Base-by-base conservation (phyloP, 2,329 filamentous ascomycete species). In the Xylaria sp. region DNA sequence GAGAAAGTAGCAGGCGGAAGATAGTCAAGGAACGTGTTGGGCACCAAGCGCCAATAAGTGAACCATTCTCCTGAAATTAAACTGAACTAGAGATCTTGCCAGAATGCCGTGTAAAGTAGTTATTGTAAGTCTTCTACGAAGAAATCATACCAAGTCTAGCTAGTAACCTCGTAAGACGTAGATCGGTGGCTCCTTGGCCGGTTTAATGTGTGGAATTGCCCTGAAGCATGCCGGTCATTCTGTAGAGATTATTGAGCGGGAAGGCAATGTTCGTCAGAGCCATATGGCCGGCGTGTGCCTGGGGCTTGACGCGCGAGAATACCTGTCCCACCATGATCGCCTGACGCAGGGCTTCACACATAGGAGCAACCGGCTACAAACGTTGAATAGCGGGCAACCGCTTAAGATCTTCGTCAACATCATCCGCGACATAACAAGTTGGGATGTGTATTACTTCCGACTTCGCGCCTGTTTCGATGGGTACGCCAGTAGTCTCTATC, bases 181-280 rank as follows among this genome's bases (percentile, higher is more conserved):
- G 70, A 40, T 70, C 9, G 68, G 70, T 10, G 70, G 70, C 21
- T 72, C 70, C 2, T 18, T 72, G 1, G 53, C 68, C 2, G 70
- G 70, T 5, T 57, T 72, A 5, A 72, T 72, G 70, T 72, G 70
- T 25, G 70, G 70, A 0, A 66, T 72, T 25, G 65, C 65, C 18
- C 37, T 72, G 25, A 70, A 67, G 12, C 42, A 72, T 16, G 57
- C 62, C 5, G 70, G 70, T 10, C 63, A 68, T 29, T 21, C 25
- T 1, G 63, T 72, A 2, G 16, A 23, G 5, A 69, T 72, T 5
- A 6, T 70, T 10, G 70, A 72, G 57, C 18, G 57, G 29, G 51
- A 65, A 18, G 65, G 44, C 9, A 61, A 70, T 53, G 63, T 60
- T 9, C 63, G 70, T 1, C 50, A 70, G 35, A 72, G 70, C 37